Base-by-base conservation (phyloP, 139 green algal genomes). In the Pseudopediastrum boryanum region DNA sequence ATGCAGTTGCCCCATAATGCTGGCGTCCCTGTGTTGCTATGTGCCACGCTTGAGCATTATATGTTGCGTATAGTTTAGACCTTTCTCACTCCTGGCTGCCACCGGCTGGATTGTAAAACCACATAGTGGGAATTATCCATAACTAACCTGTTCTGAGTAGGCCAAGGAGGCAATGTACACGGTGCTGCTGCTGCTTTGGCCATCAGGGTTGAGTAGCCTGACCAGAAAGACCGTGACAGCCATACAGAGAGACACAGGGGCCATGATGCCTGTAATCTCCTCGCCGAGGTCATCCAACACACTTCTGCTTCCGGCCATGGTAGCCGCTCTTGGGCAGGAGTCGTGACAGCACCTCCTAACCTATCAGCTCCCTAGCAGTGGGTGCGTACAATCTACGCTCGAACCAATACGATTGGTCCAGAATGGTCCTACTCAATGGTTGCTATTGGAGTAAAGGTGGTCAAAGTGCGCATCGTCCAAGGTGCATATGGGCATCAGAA, bases 201-300 rank as follows among this genome's bases (percentile, higher is more conserved):
- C 95, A 29, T 92, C 81, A 0, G 94, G 94, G 63, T 96, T 96
- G 9, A 99, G 86, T 1, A 91, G 35, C 36, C 74, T 78, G 2
- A 98, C 96, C 2, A 99, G 86, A 4, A 85, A 39, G 0, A 99
- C 92, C 2, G 92, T 96, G 0, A 97, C 38, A 0, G 90, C 87
- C 94, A 99, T 99, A 87, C 95, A 98, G 1, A 98, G 85, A 0
- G 89, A 94, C 2, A 99, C 96, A 3, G 96, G 96, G 10, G 86
- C 71, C 0, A 94, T 71, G 33, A 96, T 95, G 41, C 89, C 89
- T 2, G 89, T 97, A 23, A 98, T 88, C 61, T 97, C 93, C 41
- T 94, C 84, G 0, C 94, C 84, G 13, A 89, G 63, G 63, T 89
- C 84, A 39, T 89, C 79, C 13, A 89, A 73, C 25, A 89, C 74